Evolutionary conservation across 176 grass and related monocot species (phyloP).

Genomic region (Hyparrhenia diplandra): DNA sequence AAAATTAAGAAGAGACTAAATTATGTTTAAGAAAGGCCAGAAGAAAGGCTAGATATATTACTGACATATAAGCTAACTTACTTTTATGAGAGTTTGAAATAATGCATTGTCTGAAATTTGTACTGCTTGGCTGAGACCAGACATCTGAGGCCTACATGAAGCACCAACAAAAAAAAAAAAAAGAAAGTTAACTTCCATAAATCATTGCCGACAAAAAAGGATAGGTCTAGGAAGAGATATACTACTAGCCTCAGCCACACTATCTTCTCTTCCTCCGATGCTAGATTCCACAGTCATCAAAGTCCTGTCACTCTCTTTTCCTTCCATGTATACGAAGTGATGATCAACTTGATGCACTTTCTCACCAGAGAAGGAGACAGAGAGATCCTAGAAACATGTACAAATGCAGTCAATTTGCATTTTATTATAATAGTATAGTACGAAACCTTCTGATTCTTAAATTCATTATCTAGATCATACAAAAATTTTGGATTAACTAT

Average conservation of each 20-base stretch:
- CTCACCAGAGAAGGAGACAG: constrained; percentile 45
- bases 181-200: constrained; percentile 13
- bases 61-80: constrained; percentile 37
- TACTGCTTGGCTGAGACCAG: constrained; percentile 68
- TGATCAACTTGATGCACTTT: constrained; percentile 28
- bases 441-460: not conserved
- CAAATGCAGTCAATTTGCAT: constrained; percentile 23
- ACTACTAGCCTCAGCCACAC: constrained; percentile 64
- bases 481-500: not conserved
- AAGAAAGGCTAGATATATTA: constrained; percentile 15
- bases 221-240: constrained; percentile 16
- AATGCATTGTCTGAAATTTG: constrained; percentile 82
- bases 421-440: not conserved
- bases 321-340: constrained; percentile 28
- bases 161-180: constrained; percentile 19
- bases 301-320: constrained; percentile 65
- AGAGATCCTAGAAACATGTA: constrained; percentile 62
- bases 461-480: not conserved
- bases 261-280: constrained; percentile 35
- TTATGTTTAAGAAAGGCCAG: constrained; percentile 16
- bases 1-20: constrained; percentile 24
- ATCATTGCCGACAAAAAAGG: constrained; percentile 7
- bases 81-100: constrained; percentile 78
- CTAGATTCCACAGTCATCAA: constrained; percentile 66
- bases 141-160: constrained; percentile 59